Percentiles rank a stretch among this genome's conserved stretches.
phyloP scores from a whole-genome alignment of 768 basidiomycete species.

The Crepidotus variabilis region DNA sequence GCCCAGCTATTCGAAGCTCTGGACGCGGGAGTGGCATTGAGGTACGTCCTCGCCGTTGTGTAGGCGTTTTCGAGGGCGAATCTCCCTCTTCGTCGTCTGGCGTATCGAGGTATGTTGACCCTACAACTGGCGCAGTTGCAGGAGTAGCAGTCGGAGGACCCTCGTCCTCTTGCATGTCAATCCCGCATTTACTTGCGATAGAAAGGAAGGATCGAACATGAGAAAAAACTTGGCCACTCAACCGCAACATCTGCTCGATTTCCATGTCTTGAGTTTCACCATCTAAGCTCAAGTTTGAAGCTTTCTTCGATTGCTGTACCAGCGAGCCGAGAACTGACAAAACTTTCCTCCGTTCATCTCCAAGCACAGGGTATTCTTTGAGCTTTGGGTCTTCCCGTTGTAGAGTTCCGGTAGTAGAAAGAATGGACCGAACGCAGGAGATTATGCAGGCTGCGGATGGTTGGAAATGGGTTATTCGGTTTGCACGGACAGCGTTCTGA shows the following conservation, averaged over 20 bases:
- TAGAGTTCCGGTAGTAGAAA: conserved; percentile 80
- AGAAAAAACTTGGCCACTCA: conserved; percentile 77
- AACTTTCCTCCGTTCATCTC: conserved; percentile 77
- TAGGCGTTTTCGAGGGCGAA: conserved; percentile 31
- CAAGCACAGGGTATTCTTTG: conserved; percentile 59
- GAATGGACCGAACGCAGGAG: conserved; percentile 84
- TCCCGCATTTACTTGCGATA: conserved; percentile 69
- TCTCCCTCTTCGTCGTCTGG: conserved; percentile 18
- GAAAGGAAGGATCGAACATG: conserved; percentile 78
- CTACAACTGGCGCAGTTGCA: conserved; percentile 7
- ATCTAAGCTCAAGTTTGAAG: conserved; percentile 46
- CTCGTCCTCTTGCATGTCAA: conserved; percentile 58
- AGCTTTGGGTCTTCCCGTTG: conserved; percentile 78
- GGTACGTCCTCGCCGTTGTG: conserved; percentile 26
- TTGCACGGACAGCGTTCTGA: conserved; percentile 78
- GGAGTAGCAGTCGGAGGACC: conserved; percentile 21
- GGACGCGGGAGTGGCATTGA: conserved; percentile 13
- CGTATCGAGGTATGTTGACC: conserved; percentile 11
- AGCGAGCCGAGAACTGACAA: conserved; percentile 77
- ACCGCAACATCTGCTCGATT: conserved; percentile 73
- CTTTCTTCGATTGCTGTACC: conserved; percentile 74
- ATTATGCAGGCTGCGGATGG: conserved; percentile 94
- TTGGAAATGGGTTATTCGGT: conserved; percentile 80
- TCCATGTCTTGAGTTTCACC: conserved; percentile 49
- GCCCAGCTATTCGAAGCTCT: conserved; percentile 19